Evolutionary conservation across 108 stramenopile genomes (phyloP), one percentile per base, ranked within the genome.

Genomic region (Nitzschia sp.): DNA sequence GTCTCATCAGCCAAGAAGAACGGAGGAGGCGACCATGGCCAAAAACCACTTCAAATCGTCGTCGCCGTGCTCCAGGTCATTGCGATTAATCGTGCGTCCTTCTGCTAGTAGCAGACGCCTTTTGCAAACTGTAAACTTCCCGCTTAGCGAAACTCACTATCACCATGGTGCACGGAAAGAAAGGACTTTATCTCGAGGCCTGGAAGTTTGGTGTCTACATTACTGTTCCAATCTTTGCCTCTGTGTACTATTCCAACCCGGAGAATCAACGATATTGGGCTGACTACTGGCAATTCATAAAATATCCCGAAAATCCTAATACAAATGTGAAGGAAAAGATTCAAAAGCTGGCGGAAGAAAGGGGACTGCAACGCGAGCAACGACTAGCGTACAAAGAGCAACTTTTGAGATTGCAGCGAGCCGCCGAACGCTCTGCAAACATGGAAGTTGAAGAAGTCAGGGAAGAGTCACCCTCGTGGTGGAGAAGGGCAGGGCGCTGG

Each of bases 281-380:
- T 21, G 93, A 95, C 62, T 95, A 95, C 32, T 95, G 87, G 79
- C 86, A 92, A 72, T 95, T 87, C 70, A 80, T 95, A 63, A 86
- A 88, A 55, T 95, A 95, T 75, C 93, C 93, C 1, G 78, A 86
- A 26, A 91, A 91, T 86, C 90, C 90, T 3, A 90, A 88, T 36
- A 90, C 85, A 0, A 86, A 89, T 61, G 58, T 94, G 47, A 86
- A 76, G 51, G 80, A 91, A 46, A 82, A 94, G 63, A 88, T 89
- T 63, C 78, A 88, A 56, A 62, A 82, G 46, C 61, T 86, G 38
- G 57, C 64, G 24, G 79, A 82, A 32, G 72, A 86, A 34, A 68
- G 83, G 49, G 77, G 86, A 54, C 51, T 79, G 48, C 72, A 85
- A 59, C 57, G 74, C 4, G 83, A 85, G 59, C 85, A 88, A 64